Evolutionary conservation across 495 filamentous ascomycete species (phyloP).

Genomic region (Hypoxylon subgilvum): DNA sequence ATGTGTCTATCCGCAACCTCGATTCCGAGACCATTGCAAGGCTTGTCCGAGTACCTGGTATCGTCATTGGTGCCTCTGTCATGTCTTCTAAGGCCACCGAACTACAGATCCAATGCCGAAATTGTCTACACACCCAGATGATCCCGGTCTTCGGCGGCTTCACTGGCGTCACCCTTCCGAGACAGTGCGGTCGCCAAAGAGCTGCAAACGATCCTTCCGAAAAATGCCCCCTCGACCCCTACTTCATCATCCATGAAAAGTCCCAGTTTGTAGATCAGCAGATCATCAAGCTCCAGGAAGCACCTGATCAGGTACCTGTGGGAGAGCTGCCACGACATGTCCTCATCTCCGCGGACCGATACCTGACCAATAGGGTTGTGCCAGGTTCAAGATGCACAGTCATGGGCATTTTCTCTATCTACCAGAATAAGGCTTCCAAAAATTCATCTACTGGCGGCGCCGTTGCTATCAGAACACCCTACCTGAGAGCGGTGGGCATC

Average conservation of each 20-base stretch:
- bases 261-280: slow-evolving; percentile 97
- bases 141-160: slow-evolving; percentile 83
- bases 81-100: slow-evolving; percentile 93
- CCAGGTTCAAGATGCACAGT: slow-evolving; percentile 93
- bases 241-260: slow-evolving; percentile 92
- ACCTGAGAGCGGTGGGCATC: slow-evolving; percentile 92
- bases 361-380: slow-evolving; percentile 93
- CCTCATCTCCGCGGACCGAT: slow-evolving; percentile 91
- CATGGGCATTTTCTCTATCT: slow-evolving; percentile 98
- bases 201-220: slow-evolving; percentile 63
- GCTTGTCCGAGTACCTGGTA: slow-evolving; percentile 94
- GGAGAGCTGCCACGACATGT: slow-evolving; percentile 96
- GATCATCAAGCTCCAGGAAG: slow-evolving; percentile 97
- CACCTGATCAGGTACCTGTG: slow-evolving; percentile 96
- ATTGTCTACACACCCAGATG: slow-evolving; percentile 75
- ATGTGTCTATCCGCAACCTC: slow-evolving; percentile 91
- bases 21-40: slow-evolving; percentile 92
- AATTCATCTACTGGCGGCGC: slow-evolving; percentile 72
- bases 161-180: slow-evolving; percentile 79
- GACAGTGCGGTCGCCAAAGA: slow-evolving; percentile 70
- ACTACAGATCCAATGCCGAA: slow-evolving; percentile 86
- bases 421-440: slow-evolving; percentile 87
- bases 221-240: slow-evolving; percentile 91
- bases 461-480: slow-evolving; percentile 94
- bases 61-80: slow-evolving; percentile 96